Conservation (phyloP, 768 basidiomycete genomes). For the Mycena leptocephala region DNA sequence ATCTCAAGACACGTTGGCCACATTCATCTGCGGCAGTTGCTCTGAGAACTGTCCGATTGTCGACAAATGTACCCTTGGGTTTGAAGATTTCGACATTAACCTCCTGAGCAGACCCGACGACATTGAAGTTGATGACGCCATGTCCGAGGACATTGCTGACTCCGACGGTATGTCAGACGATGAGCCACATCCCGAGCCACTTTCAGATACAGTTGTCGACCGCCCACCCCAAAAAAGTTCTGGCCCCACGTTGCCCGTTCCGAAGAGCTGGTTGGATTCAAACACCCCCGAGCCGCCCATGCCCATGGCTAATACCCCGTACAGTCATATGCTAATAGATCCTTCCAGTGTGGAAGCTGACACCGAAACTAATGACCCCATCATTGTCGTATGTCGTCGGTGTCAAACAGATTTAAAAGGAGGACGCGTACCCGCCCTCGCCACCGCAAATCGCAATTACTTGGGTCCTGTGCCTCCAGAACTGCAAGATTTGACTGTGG, state of each 20-base stretch:
- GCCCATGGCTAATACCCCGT: not conserved
- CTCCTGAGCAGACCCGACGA: not conserved
- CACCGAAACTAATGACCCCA: not conserved
- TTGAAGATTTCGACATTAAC: not conserved
- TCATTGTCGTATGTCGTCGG: not conserved
- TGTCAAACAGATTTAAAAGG: not conserved
- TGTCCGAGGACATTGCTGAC: not conserved
- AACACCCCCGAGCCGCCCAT: not conserved
- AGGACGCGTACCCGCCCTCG: not conserved
- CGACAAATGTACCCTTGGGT: not conserved
- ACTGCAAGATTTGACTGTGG: constrained; percentile 28
- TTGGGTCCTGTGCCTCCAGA: constrained; percentile 2
- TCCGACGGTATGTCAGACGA: no score
- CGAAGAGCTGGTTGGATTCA: not conserved
- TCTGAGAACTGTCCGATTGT: not conserved
- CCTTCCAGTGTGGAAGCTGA: not conserved
- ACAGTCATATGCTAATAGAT: not conserved
- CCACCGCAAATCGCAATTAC: not conserved
- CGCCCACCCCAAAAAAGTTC: no score
- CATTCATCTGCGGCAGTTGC: not conserved
- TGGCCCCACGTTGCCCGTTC: no score
- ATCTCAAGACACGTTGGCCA: not conserved
- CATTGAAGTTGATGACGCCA: not conserved
- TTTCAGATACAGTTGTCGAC: no score
- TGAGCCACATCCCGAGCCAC: no score